Percentiles rank a stretch among this genome's conserved stretches.
Evolutionary conservation across 116 monocot species (phyloP).

Genomic region (Trichopus zeylanicus): DNA sequence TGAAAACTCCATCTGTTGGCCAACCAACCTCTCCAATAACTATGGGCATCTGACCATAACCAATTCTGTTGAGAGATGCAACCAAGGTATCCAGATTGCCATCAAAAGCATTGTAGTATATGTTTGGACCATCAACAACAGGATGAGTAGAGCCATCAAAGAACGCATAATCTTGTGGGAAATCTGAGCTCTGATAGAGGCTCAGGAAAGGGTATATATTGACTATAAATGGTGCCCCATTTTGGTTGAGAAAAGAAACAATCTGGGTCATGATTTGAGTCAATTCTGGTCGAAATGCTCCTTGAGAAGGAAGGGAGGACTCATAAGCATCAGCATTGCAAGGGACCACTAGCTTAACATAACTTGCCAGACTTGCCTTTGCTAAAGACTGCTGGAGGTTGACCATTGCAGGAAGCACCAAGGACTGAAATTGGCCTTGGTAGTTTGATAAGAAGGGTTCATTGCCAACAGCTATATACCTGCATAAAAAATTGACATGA

Average conservation of each 20-base stretch:
- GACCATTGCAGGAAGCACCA: constrained; percentile 61
- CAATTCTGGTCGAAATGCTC: constrained; percentile 68
- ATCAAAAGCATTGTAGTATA: constrained; percentile 87
- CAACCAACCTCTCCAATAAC: constrained; percentile 89
- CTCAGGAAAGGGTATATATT: constrained; percentile 93
- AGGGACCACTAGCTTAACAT: constrained; percentile 86
- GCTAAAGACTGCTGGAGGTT: constrained; percentile 74
- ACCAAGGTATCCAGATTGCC: constrained; percentile 89
- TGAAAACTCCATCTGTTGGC: constrained; percentile 70
- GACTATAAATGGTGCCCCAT: constrained; percentile 75
- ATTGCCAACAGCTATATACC: constrained; percentile 94
- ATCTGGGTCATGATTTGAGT: constrained; percentile 79
- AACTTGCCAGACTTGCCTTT: constrained; percentile 57
- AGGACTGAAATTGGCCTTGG: constrained; percentile 63
- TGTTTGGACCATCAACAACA: constrained; percentile 56
- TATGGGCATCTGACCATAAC: constrained; percentile 74
- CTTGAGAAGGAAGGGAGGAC: constrained; percentile 73
- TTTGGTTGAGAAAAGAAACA: constrained; percentile 62
- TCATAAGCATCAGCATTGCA: constrained; percentile 97
- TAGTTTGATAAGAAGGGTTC: constrained; percentile 90
- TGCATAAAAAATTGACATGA: constrained; percentile 12
- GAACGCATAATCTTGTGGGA: constrained; percentile 92
- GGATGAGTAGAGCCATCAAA: constrained; percentile 81
- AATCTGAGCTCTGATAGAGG: constrained; percentile 67
- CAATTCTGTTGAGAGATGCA: constrained; percentile 54